Evolutionary conservation across 495 filamentous ascomycete genomes (phyloP).

Genomic region (Hypoxylon crocopeplum): DNA sequence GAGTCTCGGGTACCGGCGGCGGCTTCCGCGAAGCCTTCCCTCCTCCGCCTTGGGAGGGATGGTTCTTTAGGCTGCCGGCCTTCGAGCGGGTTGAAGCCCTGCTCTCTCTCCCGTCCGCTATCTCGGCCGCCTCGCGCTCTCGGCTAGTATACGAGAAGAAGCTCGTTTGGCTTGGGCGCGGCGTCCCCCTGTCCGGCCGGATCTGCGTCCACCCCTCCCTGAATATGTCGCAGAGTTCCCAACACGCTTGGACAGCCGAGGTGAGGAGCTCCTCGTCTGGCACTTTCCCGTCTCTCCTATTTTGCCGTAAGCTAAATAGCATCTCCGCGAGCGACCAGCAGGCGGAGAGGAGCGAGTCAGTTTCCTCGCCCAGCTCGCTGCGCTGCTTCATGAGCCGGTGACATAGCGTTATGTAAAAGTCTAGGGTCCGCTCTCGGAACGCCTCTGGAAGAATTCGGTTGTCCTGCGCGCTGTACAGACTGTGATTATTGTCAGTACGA

Average conservation of each 20-base stretch:
- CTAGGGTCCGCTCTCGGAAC: constrained; percentile 86
- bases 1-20: constrained; percentile 73
- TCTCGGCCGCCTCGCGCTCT: constrained; percentile 24
- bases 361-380: constrained; percentile 75
- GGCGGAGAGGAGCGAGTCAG: constrained; percentile 80
- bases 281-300: constrained; percentile 71
- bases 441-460: constrained; percentile 78
- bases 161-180: constrained; percentile 77
- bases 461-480: constrained; percentile 88
- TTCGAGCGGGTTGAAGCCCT: constrained; percentile 54
- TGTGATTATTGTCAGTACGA: constrained; percentile 25
- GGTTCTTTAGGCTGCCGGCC: constrained; percentile 51
- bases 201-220: constrained; percentile 92
- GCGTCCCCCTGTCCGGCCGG: constrained; percentile 85
- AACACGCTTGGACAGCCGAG: constrained; percentile 89
- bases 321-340: constrained; percentile 94
- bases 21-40: constrained; percentile 38
- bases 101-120: constrained; percentile 40
- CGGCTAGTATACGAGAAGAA: constrained; percentile 56
- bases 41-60: constrained; percentile 31
- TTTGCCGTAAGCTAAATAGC: constrained; percentile 91
- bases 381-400: constrained; percentile 95
- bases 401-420: constrained; percentile 93
- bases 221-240: constrained; percentile 94
- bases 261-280: constrained; percentile 84